phyloP scores from a whole-genome alignment of 83 land plant species.

The Isoetes engelmannii region DNA sequence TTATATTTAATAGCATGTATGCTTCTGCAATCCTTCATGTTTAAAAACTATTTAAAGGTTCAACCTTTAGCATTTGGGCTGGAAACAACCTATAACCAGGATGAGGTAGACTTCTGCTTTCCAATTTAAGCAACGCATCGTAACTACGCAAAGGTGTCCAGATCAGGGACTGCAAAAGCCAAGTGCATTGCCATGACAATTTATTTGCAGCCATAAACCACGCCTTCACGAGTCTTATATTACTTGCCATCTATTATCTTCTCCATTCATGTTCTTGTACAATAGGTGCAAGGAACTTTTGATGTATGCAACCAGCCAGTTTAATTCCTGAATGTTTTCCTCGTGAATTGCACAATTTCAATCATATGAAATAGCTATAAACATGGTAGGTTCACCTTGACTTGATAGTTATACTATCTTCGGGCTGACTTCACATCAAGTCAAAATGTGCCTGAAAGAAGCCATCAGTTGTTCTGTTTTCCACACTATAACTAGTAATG shows the following conservation, averaged over 20 bases:
- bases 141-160: constrained; percentile 72
- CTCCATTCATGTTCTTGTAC: constrained; percentile 35
- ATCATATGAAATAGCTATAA: constrained; percentile 70
- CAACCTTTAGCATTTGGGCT: constrained; percentile 41
- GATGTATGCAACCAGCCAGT: constrained; percentile 68
- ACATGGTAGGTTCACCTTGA: constrained; percentile 51
- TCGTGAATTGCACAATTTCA: constrained; percentile 38
- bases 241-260: constrained; percentile 29
- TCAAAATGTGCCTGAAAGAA: too few species aligned
- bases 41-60: neutral
- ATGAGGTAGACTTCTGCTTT: constrained; percentile 48
- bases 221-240: neutral
- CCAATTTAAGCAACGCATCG: constrained; percentile 65
- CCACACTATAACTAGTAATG: neutral
- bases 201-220: neutral
- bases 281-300: constrained; percentile 61
- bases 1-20: constrained; percentile 32
- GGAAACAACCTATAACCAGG: constrained; percentile 68
- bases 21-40: neutral
- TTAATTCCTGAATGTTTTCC: constrained; percentile 42
- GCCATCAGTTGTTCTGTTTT: too few species aligned
- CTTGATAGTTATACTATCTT: too few species aligned
- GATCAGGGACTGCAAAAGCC: constrained; percentile 57
- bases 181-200: constrained; percentile 19
- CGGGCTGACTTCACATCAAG: too few species aligned